These are phyloP conservation scores for Roridomyces roridus DNA, from an alignment of 768 basidiomycete genomes.

Conservation along the genomic window DNA sequence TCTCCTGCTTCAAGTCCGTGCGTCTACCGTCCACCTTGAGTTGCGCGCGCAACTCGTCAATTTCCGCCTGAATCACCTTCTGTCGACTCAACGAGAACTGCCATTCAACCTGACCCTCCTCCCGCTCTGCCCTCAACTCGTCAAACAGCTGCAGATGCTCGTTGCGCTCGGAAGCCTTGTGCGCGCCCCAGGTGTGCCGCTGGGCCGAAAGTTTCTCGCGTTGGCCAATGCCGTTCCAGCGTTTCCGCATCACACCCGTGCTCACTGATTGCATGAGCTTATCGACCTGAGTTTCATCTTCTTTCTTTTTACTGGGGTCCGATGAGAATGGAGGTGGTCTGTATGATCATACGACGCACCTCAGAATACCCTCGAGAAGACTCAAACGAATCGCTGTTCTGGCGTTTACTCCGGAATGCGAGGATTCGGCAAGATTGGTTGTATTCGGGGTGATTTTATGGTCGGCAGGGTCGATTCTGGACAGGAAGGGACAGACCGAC, in stretches of 20 bases:
- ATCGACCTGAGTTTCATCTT: not conserved
- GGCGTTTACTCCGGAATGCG: constrained; percentile 22
- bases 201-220: constrained; percentile 13
- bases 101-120: not conserved
- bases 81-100: not conserved
- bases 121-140: not conserved
- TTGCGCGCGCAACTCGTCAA: not conserved
- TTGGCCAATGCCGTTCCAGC: not conserved
- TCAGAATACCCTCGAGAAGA: not conserved
- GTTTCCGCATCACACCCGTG: not conserved
- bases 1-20: not conserved
- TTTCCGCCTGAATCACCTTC: not conserved
- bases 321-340: no score
- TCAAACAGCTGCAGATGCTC: constrained; percentile 2
- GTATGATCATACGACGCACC: no score
- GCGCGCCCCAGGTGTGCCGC: constrained; percentile 2
- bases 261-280: not conserved
- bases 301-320: no score
- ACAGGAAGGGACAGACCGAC: constrained; percentile 25
- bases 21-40: constrained; percentile 4
- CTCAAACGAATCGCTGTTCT: constrained; percentile 14
- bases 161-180: not conserved
- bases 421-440: constrained; percentile 27
- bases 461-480: constrained; percentile 7
- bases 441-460: constrained; percentile 21